These are phyloP conservation scores for Allium cepa DNA, from an alignment of 106 monocot species.

Conservation along the genomic window DNA sequence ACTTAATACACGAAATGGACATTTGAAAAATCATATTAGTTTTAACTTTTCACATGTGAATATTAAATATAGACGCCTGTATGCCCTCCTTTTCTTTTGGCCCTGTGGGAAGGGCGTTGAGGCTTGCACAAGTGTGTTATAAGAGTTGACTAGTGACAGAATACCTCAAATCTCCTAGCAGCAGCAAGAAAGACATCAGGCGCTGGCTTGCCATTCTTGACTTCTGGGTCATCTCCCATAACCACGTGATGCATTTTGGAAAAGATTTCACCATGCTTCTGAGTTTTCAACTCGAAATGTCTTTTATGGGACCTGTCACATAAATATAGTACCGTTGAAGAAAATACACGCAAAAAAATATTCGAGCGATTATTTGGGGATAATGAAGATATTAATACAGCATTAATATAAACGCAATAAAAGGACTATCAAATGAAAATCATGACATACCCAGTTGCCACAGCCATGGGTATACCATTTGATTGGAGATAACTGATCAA, in stretches of 20 bases:
- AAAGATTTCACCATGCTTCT: slow-evolving; percentile 62
- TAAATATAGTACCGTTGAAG: too few species aligned
- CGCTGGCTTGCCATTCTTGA: slow-evolving; percentile 85
- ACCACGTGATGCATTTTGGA: slow-evolving; percentile 89
- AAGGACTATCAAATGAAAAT: too few species aligned
- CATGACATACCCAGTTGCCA: slow-evolving; percentile 81
- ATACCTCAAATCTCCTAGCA: slow-evolving; percentile 77
- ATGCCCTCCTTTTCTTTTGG: too few species aligned
- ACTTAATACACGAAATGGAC: too few species aligned
- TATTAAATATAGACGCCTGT: too few species aligned
- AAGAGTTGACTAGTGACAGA: neutral
- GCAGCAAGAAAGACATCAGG: slow-evolving; percentile 85
- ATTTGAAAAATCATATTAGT: too few species aligned
- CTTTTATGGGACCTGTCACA: slow-evolving; percentile 38
- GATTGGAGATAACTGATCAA: slow-evolving; percentile 73
- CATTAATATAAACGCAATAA: too few species aligned
- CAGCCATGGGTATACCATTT: slow-evolving; percentile 79
- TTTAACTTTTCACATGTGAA: too few species aligned
- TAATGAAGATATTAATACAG: too few species aligned
- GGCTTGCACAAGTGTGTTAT: neutral
- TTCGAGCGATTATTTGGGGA: too few species aligned
- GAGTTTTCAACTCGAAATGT: slow-evolving; percentile 78
- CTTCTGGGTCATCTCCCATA: slow-evolving; percentile 83
- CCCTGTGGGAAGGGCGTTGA: too few species aligned
- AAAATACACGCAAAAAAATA: too few species aligned